These are phyloP conservation scores for Aspergillus floridensis DNA, from an alignment of 2,329 filamentous ascomycete genomes.

Conservation along the genomic window DNA sequence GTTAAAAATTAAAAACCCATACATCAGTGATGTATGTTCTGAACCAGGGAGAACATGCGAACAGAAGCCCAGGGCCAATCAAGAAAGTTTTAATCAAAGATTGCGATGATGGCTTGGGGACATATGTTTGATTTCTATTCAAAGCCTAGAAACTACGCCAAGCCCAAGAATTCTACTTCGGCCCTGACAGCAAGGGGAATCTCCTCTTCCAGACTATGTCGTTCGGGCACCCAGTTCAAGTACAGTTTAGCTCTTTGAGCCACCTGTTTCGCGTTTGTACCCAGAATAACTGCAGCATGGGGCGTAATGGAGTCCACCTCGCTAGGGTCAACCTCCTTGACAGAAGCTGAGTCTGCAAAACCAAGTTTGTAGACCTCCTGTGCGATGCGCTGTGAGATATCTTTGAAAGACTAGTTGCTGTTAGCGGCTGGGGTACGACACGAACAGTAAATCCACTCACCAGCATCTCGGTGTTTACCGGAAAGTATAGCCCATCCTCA, in stretches of 20 bases:
- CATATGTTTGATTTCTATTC: not conserved
- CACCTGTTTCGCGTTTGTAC: conserved; percentile 28
- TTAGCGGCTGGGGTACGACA: not conserved
- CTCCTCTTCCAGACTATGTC: conserved; percentile 22
- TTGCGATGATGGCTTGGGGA: too few species aligned
- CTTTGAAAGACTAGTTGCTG: conserved; percentile 21
- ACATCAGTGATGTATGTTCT: too few species aligned
- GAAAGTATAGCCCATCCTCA: conserved; percentile 41
- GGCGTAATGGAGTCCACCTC: conserved; percentile 25
- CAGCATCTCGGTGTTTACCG: conserved; percentile 19
- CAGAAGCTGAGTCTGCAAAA: conserved; percentile 17
- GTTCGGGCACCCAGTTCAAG: conserved; percentile 26
- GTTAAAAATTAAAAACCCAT: too few species aligned
- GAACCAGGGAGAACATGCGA: too few species aligned
- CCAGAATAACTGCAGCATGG: conserved; percentile 27
- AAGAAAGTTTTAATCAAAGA: too few species aligned
- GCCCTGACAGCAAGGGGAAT: conserved; percentile 23
- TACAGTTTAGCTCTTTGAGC: conserved; percentile 21
- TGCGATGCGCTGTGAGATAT: conserved; percentile 23
- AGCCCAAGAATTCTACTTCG: conserved; percentile 20
- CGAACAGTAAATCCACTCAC: conserved; percentile 17
- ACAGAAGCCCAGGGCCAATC: too few species aligned
- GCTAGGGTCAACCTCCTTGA: conserved; percentile 20
- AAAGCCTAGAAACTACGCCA: not conserved
- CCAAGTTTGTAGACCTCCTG: conserved; percentile 21